Conservation (phyloP, 345 rosid species). For the Salix caprea region DNA sequence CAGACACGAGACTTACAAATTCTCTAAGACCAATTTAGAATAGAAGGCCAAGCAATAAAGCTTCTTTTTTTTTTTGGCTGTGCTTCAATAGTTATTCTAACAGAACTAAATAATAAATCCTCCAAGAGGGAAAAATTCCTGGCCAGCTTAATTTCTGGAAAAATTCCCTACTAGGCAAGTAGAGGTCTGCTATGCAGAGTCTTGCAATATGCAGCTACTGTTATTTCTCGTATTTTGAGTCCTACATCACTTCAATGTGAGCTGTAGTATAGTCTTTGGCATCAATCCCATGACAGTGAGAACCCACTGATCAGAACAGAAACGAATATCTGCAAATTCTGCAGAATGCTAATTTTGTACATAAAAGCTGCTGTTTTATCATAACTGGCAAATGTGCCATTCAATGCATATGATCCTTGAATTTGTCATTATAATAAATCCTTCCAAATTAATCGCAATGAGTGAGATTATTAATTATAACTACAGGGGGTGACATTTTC, state of each 20-base stretch:
- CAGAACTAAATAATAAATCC: background rate
- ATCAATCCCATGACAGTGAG: background rate
- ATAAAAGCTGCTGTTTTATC: background rate
- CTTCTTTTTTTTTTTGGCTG: background rate
- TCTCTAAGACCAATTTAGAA: background rate
- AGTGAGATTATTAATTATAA: background rate
- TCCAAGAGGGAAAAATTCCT: background rate
- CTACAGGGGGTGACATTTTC: background rate
- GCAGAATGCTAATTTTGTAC: background rate
- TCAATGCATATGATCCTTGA: background rate
- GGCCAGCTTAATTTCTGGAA: background rate
- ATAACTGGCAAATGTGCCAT: background rate
- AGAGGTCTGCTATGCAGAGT: background rate
- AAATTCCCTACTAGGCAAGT: background rate
- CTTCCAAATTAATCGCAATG: background rate
- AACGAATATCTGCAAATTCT: background rate
- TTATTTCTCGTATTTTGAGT: background rate
- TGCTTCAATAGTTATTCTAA: background rate
- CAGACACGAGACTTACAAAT: background rate
- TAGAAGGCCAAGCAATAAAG: background rate
- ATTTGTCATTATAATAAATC: background rate
- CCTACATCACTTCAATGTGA: background rate
- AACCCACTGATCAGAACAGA: background rate
- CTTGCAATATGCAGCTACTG: background rate
- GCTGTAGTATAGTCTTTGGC: background rate